Percentiles rank a stretch among this genome's conserved stretches.
These are phyloP conservation scores for Ogataea nitratoaversa DNA, from an alignment of 805 yeast genomes.

Conservation along the genomic window DNA sequence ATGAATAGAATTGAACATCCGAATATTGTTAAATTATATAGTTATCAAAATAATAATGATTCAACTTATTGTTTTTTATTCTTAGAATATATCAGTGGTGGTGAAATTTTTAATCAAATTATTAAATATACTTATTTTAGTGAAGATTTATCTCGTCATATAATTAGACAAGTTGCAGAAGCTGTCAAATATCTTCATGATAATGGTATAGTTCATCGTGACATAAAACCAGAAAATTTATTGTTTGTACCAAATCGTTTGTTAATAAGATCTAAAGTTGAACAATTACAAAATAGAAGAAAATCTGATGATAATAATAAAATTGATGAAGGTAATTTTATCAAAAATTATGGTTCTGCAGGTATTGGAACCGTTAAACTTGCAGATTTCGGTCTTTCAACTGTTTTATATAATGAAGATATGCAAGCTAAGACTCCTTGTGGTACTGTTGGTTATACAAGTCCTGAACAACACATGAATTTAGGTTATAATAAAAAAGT, in stretches of 20 bases:
- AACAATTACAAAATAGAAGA: constrained; percentile 40
- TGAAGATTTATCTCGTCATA: constrained; percentile 68
- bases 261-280: constrained; percentile 38
- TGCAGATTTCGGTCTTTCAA: constrained; percentile 70
- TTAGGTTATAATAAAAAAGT: constrained; percentile 62
- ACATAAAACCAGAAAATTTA: constrained; percentile 77
- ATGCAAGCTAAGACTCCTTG: constrained; percentile 64
- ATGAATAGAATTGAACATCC: constrained; percentile 63
- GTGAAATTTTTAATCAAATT: constrained; percentile 77
- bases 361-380: constrained; percentile 59
- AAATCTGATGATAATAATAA: constrained; percentile 57
- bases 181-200: constrained; percentile 71
- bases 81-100: constrained; percentile 69
- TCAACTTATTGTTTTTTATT: constrained; percentile 54
- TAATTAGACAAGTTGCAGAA: constrained; percentile 65
- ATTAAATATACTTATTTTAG: constrained; percentile 73
- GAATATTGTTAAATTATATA: constrained; percentile 54
- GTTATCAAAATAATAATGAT: constrained; percentile 45
- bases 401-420: constrained; percentile 41
- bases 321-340: constrained; percentile 57
- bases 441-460: constrained; percentile 74
- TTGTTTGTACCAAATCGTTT: constrained; percentile 55
- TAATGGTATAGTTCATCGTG: constrained; percentile 72
- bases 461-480: constrained; percentile 64
- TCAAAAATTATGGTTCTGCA: constrained; percentile 54